Evolutionary conservation across 805 yeast species (phyloP), one percentile per base, ranked within the genome.

Genomic region (Zygosaccharomyces kombuchaensis): DNA sequence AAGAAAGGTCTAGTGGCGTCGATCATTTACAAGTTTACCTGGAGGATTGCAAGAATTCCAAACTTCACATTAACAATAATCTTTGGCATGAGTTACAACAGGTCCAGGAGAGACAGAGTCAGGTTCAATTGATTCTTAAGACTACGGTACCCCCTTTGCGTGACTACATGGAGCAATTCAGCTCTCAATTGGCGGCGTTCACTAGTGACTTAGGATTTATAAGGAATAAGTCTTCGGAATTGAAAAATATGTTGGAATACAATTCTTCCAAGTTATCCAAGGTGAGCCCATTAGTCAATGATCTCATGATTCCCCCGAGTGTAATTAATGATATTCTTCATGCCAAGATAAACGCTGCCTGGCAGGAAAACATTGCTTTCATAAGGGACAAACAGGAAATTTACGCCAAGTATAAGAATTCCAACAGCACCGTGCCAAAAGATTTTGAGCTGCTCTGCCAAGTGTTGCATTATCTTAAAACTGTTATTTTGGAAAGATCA

Each of bases 201-300:
- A 78, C 87, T 0, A 60, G 67, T 16, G 88, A 84, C 50, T 74
- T 84, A 75, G 82, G 78, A 56, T 71, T 71, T 36, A 70, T 84
- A 29, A 83, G 81, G 54, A 60, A 68, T 5, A 72, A 79, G 47
- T 79, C 86, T 1, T 59, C 73, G 13, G 64, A 68, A 13, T 62
- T 84, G 34, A 73, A 76, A 32, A 55, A 63, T 16, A 70, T 79
- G 34, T 69, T 82, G 10, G 69, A 69, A 9, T 65, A 68, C 32
- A 77, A 83, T 40, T 71, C 75, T 13, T 55, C 65, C 26, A 72
- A 76, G 14, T 78, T 81, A 46, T 62, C 64, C 7, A 71, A 71
- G 42, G 74, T 89, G 46, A 79, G 84, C 14, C 95, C 96, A 0
- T 68, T 87, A n/a, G 81, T 89, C 0, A 75, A 84, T 31, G 90